A percentile compares a stretch with the other conserved stretches of the same genome.
Conservation (phyloP, 148 eudicot genomes). For the Nyssa sinensis region DNA sequence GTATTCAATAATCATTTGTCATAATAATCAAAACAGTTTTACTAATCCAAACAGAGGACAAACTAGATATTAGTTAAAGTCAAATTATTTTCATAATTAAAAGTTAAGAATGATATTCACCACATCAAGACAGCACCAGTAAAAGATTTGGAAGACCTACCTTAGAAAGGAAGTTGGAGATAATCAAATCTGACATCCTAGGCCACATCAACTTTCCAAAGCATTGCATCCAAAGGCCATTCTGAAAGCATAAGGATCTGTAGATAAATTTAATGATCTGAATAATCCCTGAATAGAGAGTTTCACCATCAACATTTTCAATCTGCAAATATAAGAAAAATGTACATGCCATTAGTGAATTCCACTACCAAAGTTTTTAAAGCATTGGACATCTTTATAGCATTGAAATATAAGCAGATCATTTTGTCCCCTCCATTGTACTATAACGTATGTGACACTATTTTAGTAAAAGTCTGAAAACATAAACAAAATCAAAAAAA, state of each 20-base stretch:
- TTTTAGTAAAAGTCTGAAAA: background rate
- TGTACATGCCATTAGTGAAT: slow-evolving; percentile 9
- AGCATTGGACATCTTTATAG: background rate
- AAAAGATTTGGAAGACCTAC: slow-evolving; percentile 32
- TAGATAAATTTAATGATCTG: slow-evolving; percentile 57
- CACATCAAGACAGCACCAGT: background rate
- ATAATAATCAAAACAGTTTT: background rate
- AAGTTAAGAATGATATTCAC: background rate
- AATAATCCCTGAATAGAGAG: slow-evolving; percentile 57
- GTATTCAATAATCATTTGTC: background rate
- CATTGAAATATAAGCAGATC: background rate
- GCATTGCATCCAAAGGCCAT: slow-evolving; percentile 70
- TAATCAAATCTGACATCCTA: slow-evolving; percentile 88
- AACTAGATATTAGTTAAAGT: background rate
- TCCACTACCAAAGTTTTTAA: too few relatives aligned
- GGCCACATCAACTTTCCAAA: slow-evolving; percentile 98
- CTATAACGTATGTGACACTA: background rate
- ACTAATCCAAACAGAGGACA: background rate
- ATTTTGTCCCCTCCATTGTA: background rate
- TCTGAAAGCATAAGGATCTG: slow-evolving; percentile 57
- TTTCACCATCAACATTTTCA: slow-evolving; percentile 48
- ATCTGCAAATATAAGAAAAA: slow-evolving; percentile 35
- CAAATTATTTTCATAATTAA: background rate
- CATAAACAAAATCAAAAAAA: background rate
- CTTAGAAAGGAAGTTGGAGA: slow-evolving; percentile 82